phyloP scores from a whole-genome alignment of 73 alveolate genomes.

The Blepharisma japonicum region DNA sequence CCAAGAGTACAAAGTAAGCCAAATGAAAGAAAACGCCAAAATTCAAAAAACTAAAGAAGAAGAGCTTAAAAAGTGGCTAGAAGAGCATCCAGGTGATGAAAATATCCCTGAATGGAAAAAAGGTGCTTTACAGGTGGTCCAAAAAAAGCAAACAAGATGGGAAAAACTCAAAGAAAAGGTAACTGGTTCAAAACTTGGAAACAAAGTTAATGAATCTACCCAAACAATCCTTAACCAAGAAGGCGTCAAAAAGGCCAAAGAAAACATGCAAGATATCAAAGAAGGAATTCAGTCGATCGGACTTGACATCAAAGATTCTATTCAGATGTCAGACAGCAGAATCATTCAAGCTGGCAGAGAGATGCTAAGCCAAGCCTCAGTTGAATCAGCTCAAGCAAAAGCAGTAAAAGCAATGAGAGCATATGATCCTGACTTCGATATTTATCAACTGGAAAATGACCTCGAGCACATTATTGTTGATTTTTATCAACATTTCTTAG shows the following conservation, averaged over 20 bases:
- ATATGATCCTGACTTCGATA: slow-evolving; percentile 32
- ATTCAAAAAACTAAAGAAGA: not conserved
- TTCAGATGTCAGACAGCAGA: too few species aligned
- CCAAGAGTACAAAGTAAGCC: not conserved
- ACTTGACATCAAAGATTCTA: too few species aligned
- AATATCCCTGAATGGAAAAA: slow-evolving; percentile 23
- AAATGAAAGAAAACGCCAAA: not conserved
- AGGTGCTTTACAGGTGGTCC: slow-evolving; percentile 16
- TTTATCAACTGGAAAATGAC: slow-evolving; percentile 21
- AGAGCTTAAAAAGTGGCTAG: not conserved
- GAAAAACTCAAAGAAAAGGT: slow-evolving; percentile 2
- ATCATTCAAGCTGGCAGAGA: too few species aligned
- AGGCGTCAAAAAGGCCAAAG: slow-evolving; percentile 7
- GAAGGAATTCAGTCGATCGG: too few species aligned
- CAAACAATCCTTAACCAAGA: not conserved
- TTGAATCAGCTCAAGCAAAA: slow-evolving; percentile 21
- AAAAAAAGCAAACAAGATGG: slow-evolving; percentile 25
- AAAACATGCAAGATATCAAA: not conserved
- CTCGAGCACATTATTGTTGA: not conserved
- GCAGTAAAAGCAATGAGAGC: not conserved
- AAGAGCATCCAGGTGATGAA: not conserved
- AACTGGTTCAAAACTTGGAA: not conserved
- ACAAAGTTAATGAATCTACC: not conserved
- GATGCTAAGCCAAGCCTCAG: too few species aligned
- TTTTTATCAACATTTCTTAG: not conserved